Evolutionary conservation across 805 yeast genomes (phyloP).

Genomic region (Hanseniaspora jakobsenii): DNA sequence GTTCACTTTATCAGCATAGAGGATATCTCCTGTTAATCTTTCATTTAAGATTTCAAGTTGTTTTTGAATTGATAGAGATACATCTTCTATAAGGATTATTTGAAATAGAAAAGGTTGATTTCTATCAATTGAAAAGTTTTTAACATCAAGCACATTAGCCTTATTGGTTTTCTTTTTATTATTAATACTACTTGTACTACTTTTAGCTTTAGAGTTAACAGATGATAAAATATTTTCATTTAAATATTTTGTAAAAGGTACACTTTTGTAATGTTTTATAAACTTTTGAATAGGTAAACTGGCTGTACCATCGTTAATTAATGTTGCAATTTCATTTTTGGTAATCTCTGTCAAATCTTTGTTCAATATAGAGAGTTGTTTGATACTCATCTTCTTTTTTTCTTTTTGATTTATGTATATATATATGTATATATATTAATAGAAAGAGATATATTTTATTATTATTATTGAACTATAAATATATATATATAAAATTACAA

Average conservation of each 20-base stretch:
- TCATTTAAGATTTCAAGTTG: conserved; percentile 46
- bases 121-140: conserved; percentile 16
- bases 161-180: conserved; percentile 17
- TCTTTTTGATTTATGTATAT: no score
- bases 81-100: conserved; percentile 44
- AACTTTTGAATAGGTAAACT: neutral
- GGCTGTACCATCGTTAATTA: neutral
- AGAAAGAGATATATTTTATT: no score
- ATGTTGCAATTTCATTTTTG: neutral
- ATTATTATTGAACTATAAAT: no score
- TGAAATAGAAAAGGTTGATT: conserved; percentile 35
- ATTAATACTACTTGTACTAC: conserved; percentile 5
- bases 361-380: neutral
- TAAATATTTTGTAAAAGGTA: conserved; percentile 3
- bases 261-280: neutral
- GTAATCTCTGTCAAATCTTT: neutral
- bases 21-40: conserved; percentile 44
- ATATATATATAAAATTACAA: no score
- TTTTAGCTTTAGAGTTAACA: conserved; percentile 18
- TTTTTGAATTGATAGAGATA: conserved; percentile 38
- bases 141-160: neutral
- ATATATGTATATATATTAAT: no score
- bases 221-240: neutral
- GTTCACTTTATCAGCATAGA: conserved; percentile 35
- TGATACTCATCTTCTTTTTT: no score